Evolutionary conservation across 129 eudicot genomes (phyloP).

Genomic region (Sambucus nigra): DNA sequence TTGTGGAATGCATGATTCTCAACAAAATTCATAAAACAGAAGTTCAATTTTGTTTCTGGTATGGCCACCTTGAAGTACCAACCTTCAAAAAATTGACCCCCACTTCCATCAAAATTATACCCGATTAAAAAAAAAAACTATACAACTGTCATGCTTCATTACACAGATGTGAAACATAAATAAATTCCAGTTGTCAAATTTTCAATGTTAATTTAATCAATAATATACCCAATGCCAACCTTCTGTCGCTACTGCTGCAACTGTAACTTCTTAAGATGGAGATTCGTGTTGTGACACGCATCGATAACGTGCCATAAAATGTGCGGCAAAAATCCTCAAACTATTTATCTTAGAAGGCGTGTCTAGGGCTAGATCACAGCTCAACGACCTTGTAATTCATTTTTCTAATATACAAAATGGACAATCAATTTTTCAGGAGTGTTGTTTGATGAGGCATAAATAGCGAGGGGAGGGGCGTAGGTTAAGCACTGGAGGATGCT

Average conservation of each 20-base stretch:
- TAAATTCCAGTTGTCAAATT: too few relatives aligned
- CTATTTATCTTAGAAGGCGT: conserved; percentile 59
- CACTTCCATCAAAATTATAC: too few relatives aligned
- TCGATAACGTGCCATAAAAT: conserved; percentile 82
- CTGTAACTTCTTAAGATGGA: conserved; percentile 78
- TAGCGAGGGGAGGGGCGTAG: conserved; percentile 93
- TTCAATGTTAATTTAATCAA: too few relatives aligned
- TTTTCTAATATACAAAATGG: conserved; percentile 83
- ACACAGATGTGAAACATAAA: too few relatives aligned
- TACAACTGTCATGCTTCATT: too few relatives aligned
- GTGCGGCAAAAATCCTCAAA: conserved; percentile 60
- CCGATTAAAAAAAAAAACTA: too few relatives aligned
- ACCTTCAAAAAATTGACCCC: too few relatives aligned
- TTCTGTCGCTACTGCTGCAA: conserved; percentile 31
- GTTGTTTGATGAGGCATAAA: conserved; percentile 65
- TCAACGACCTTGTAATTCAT: conserved; percentile 65
- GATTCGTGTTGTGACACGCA: conserved; percentile 80
- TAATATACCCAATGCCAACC: conserved; percentile 18
- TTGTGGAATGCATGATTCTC: too few relatives aligned
- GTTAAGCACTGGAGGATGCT: conserved; percentile 95
- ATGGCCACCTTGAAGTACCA: too few relatives aligned
- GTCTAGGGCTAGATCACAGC: conserved; percentile 44
- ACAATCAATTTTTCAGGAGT: conserved; percentile 74
- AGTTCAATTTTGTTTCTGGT: too few relatives aligned
- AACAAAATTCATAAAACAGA: too few relatives aligned